Percentiles rank a stretch among this genome's conserved stretches.
These are phyloP conservation scores for Macrophomina pseudophaseolina DNA, from an alignment of 2,329 filamentous ascomycete species.

Conservation along the genomic window DNA sequence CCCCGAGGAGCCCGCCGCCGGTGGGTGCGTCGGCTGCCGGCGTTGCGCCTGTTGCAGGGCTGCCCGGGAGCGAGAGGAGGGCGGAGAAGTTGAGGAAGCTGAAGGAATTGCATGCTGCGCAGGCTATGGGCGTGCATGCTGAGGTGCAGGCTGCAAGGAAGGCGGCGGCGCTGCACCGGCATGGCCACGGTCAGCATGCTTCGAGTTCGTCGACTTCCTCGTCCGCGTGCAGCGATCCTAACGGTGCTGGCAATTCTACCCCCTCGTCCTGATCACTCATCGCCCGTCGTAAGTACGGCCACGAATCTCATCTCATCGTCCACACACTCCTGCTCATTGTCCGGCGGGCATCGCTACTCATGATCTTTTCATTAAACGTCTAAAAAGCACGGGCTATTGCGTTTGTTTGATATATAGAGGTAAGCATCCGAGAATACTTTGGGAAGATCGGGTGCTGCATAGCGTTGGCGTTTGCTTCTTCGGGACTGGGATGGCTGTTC, in stretches of 20 bases:
- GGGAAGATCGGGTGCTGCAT: neutral
- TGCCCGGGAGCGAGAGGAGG: conserved; percentile 2
- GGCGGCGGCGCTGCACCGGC: neutral
- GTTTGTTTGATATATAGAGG: neutral
- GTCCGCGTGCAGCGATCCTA: neutral
- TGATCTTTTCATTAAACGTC: neutral
- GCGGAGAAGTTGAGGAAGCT: conserved; percentile 22
- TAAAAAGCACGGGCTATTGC: neutral
- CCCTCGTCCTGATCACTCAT: neutral
- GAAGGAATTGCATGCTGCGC: conserved; percentile 11
- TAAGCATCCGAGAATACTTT: neutral
- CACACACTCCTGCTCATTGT: neutral
- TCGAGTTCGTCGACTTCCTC: neutral
- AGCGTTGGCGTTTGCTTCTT: conserved; percentile 25
- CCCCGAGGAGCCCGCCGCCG: neutral
- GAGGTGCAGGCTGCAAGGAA: conserved; percentile 21
- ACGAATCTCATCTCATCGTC: conserved; percentile 3
- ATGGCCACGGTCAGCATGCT: neutral
- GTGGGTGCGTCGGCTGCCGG: neutral
- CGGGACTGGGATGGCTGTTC: no score
- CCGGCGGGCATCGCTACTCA: neutral
- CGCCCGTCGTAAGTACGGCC: neutral
- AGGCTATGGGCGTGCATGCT: conserved; percentile 14
- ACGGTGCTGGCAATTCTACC: neutral
- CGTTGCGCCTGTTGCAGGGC: neutral